Evolutionary conservation across 371 early-diverging fungal species (phyloP).

Genomic region (Zopfochytrium polystomum): DNA sequence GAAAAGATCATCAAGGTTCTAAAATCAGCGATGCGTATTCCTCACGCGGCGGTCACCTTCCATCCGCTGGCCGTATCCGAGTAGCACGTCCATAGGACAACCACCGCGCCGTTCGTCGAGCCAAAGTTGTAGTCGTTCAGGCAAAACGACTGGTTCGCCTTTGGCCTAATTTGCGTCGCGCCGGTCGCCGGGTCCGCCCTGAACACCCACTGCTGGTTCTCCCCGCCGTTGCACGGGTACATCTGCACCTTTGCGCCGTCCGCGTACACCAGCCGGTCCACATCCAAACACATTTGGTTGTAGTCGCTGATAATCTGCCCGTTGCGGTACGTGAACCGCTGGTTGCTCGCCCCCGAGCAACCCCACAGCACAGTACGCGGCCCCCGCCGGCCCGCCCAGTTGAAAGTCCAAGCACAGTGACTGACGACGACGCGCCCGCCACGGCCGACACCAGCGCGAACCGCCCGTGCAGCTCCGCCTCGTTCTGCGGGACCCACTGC

Average conservation of each 20-base stretch:
- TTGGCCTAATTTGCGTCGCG: neutral
- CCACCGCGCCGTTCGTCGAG: neutral
- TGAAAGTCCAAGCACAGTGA: too few relatives aligned
- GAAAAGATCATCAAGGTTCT: too few relatives aligned
- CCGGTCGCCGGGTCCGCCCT: neutral
- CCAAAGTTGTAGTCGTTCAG: slow-evolving; percentile 1
- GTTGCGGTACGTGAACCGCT: neutral
- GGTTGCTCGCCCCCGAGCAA: neutral
- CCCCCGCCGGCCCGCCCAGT: too few relatives aligned
- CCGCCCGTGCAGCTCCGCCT: neutral
- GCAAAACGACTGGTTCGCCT: neutral
- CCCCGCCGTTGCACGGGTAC: too few relatives aligned
- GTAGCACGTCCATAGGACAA: neutral
- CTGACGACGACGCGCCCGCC: too few relatives aligned
- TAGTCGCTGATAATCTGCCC: too few relatives aligned
- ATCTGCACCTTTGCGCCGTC: too few relatives aligned
- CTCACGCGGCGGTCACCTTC: neutral
- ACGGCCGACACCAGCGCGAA: too few relatives aligned
- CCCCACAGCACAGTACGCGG: neutral
- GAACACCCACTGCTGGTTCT: neutral
- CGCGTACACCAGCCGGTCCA: too few relatives aligned
- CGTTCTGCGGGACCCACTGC: neutral
- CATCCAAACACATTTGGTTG: too few relatives aligned
- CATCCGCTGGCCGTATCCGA: neutral
- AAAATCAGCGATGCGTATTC: too few relatives aligned